A percentile compares a stretch with the other conserved stretches of the same genome.
These are phyloP conservation scores for Isoetes engelmannii DNA, from an alignment of 83 land plant genomes.

Conservation along the genomic window DNA sequence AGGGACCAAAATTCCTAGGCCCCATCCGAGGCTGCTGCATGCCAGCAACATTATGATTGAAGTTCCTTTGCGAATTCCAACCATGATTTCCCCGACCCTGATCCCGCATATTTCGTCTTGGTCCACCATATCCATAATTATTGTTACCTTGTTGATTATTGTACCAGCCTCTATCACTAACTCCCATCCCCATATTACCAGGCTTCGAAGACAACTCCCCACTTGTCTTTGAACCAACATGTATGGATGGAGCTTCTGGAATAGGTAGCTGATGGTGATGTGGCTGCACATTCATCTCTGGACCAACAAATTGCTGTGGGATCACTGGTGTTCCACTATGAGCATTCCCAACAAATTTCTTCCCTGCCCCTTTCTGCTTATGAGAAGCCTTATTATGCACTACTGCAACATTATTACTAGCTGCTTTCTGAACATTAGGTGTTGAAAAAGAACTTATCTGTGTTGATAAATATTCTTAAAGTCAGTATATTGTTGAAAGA, in stretches of 20 bases:
- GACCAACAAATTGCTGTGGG: too few relatives aligned
- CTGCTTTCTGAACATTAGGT: too few relatives aligned
- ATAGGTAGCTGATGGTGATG: not conserved
- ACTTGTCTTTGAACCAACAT: not conserved
- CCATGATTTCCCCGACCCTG: conserved; percentile 38
- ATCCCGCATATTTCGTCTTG: conserved; percentile 33
- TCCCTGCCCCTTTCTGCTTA: too few relatives aligned
- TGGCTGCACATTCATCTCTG: too few relatives aligned
- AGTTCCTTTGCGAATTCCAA: conserved; percentile 34
- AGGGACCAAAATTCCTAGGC: conserved; percentile 26
- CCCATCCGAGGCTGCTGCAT: conserved; percentile 30
- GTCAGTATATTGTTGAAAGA: too few relatives aligned
- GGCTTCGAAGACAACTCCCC: conserved; percentile 18
- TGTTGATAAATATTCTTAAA: too few relatives aligned
- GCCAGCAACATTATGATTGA: conserved; percentile 17
- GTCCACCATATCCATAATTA: conserved; percentile 25
- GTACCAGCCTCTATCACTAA: conserved; percentile 27
- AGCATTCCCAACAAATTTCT: too few relatives aligned
- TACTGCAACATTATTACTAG: too few relatives aligned
- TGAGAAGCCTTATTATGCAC: too few relatives aligned
- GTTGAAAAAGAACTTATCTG: too few relatives aligned
- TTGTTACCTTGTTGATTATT: conserved; percentile 28
- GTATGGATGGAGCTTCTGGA: conserved; percentile 23
- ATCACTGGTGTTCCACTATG: too few relatives aligned
- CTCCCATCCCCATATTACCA: conserved; percentile 3